Conservation (phyloP, 2,329 filamentous ascomycete genomes). For the Penicillium occitanis region DNA sequence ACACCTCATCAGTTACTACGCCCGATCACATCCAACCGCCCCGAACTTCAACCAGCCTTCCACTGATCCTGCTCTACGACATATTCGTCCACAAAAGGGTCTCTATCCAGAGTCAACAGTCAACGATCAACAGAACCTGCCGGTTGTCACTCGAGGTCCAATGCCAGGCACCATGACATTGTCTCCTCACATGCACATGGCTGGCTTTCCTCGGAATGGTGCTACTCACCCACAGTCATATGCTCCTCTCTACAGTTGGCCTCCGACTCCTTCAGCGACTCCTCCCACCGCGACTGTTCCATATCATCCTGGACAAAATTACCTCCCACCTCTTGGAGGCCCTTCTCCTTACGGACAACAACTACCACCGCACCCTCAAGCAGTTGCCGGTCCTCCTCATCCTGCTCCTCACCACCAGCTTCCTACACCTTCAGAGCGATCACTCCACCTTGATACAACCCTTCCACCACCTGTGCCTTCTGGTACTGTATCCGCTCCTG, state of each 20-base stretch:
- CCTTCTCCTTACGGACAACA: slow-evolving; percentile 37
- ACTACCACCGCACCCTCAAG: slow-evolving; percentile 20
- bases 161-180: slow-evolving; percentile 59
- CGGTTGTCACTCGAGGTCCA: slow-evolving; percentile 74
- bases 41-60: slow-evolving; percentile 77
- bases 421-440: slow-evolving; percentile 36
- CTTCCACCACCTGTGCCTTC: slow-evolving; percentile 28
- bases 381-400: slow-evolving; percentile 25
- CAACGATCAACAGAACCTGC: slow-evolving; percentile 76
- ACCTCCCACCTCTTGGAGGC: slow-evolving; percentile 38
- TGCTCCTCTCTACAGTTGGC: slow-evolving; percentile 44
- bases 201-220: slow-evolving; percentile 54
- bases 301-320: slow-evolving; percentile 33
- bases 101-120: slow-evolving; percentile 97
- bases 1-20: slow-evolving; percentile 96
- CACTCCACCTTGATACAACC: slow-evolving; percentile 34
- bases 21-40: slow-evolving; percentile 71
- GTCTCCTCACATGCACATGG: slow-evolving; percentile 53
- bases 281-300: slow-evolving; percentile 40
- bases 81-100: slow-evolving; percentile 84
- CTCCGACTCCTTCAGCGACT: slow-evolving; percentile 47
- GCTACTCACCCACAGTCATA: slow-evolving; percentile 43
- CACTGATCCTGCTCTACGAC: slow-evolving; percentile 73
- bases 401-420: slow-evolving; percentile 29
- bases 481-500: slow-evolving; percentile 22